phyloP scores from a whole-genome alignment of 441 rosid genomes.

The Geranium incanum region DNA sequence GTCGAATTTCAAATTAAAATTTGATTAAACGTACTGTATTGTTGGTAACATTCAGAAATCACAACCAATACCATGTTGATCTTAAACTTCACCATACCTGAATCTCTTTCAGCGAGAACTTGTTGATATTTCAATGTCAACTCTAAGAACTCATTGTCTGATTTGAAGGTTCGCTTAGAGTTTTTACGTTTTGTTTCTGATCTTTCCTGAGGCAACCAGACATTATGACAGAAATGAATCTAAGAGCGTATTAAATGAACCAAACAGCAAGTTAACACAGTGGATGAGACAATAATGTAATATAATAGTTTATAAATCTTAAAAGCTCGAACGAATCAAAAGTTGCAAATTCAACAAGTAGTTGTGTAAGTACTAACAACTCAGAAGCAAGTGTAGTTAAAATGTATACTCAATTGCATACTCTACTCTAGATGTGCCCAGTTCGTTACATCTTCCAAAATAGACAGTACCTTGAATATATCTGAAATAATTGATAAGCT shows the following conservation, averaged over 20 bases:
- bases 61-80: not conserved
- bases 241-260: no score
- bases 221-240: not conserved
- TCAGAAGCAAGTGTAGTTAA: not conserved
- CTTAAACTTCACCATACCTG: slow-evolving; percentile 38
- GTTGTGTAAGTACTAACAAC: not conserved
- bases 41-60: no score
- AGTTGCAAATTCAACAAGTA: not conserved
- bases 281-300: no score
- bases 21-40: no score
- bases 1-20: no score
- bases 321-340: not conserved
- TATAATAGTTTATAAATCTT: no score
- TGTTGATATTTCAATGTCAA: slow-evolving; percentile 80
- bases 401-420: not conserved
- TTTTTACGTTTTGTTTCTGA: slow-evolving; percentile 59
- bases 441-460: not conserved
- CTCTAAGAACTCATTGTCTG: slow-evolving; percentile 78
- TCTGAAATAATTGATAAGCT: not conserved
- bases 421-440: not conserved
- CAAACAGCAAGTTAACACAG: no score
- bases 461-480: not conserved
- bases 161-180: slow-evolving; percentile 50
- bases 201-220: slow-evolving; percentile 40
- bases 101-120: slow-evolving; percentile 76